Evolutionary conservation across 1,284 basidiomycete genomes (phyloP).

Genomic region (Naganishia cerealis): DNA sequence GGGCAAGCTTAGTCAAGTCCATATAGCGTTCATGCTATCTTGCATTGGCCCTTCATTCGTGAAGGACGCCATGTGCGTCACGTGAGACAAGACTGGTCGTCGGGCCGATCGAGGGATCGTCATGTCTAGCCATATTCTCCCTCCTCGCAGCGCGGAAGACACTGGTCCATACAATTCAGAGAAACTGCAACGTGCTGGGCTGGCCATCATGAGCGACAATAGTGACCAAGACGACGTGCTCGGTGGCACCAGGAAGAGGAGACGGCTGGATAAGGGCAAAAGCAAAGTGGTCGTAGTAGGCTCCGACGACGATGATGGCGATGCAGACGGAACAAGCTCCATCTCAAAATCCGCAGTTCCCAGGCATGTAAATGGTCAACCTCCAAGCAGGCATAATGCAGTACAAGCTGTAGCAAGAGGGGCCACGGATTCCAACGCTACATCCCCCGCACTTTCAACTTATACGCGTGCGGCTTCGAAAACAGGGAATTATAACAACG

Average conservation of each 20-base stretch:
- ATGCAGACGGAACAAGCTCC: background rate
- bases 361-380: background rate
- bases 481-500: background rate
- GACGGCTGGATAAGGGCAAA: conserved; percentile 26
- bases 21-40: too few species aligned
- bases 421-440: conserved; percentile 12
- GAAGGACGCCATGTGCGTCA: too few species aligned
- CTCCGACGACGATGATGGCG: conserved; percentile 9
- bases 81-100: too few species aligned
- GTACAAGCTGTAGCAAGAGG: conserved; percentile 19
- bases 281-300: conserved; percentile 10
- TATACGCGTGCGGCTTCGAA: conserved; percentile 15
- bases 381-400: conserved; percentile 5
- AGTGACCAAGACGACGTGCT: conserved; percentile 9
- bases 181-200: background rate
- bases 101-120: too few species aligned
- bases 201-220: conserved; percentile 1
- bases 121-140: too few species aligned
- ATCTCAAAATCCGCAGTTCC: background rate
- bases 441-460: conserved; percentile 12
- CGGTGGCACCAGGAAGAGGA: conserved; percentile 5
- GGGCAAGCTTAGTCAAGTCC: background rate
- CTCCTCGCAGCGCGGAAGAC: too few species aligned
- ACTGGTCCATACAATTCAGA: background rate
- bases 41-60: too few species aligned